Evolutionary conservation across 208 protist species (phyloP), one percentile per base, ranked within the genome.

Genomic region (Lotmaria passim): DNA sequence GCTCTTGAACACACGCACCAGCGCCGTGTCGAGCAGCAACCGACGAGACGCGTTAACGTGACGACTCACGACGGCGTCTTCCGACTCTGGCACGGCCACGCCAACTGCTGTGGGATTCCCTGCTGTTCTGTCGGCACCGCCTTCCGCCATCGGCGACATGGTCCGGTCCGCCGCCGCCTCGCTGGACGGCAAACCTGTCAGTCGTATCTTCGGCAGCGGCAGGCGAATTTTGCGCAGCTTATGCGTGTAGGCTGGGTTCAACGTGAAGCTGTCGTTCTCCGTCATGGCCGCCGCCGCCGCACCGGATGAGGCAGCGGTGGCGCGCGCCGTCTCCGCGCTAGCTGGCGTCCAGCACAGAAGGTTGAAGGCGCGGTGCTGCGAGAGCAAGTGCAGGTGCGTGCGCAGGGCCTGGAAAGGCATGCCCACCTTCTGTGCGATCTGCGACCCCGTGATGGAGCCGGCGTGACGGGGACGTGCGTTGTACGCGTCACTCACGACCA

Each of bases 1-100:
- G 34, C 77, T 81, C 71, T 95, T 95, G 71, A 95, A 87, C 34
- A 90, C 66, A 15, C 85, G 79, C 31, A 95, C 75, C 47, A 93
- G 64, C 2, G 82, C 86, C 6, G 90, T 81, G 53, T 91, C 87
- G 23, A 90, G 62, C 43, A 87, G 80, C 11, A 78, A 28, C 5
- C 70, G 71, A 8, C 83, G 81, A 15, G 78, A 76, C 26, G 70
- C 79, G n/a, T 75, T 47, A 26, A 83, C 65, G 59, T 61, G 60
- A 4, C 51, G 71, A 17, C 38, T 41, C 17, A 76, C 69, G n/a
- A 65, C 51, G 7, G 31, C 66, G 12, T 75, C 66, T 38, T 72
- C 74, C 28, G 55, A 52, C 48, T 56, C 67, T 34, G 30, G 44
- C 47, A 51, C 8, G 3, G 66, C 23, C 34, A 12, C 24, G 19